phyloP scores from a whole-genome alignment of 495 filamentous ascomycete species.

The Penicillium alfredii region DNA sequence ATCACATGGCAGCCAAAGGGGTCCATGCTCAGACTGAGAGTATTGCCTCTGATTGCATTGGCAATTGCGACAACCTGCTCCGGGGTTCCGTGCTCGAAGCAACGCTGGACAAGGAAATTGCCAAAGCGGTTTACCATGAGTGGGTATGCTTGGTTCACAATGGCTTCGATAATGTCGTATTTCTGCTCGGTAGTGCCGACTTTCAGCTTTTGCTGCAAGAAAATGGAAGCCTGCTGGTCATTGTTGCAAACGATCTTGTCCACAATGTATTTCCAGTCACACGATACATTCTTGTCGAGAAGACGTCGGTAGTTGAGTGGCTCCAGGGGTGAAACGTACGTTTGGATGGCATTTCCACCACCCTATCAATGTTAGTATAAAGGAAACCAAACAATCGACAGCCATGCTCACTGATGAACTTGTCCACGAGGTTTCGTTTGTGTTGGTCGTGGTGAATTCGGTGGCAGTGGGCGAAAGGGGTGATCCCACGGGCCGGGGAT shows the following conservation, averaged over 20 bases:
- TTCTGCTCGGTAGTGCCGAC: conserved; percentile 93
- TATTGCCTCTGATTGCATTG: conserved; percentile 90
- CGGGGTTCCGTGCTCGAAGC: conserved; percentile 94
- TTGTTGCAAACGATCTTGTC: conserved; percentile 99
- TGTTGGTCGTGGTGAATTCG: conserved; percentile 58
- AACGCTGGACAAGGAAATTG: conserved; percentile 97
- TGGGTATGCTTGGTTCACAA: conserved; percentile 90
- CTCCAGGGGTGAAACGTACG: conserved; percentile 80
- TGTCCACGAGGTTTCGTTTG: conserved; percentile 44
- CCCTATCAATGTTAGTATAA: conserved; percentile 26
- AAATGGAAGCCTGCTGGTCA: conserved; percentile 97
- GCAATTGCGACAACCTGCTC: conserved; percentile 95
- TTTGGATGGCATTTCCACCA: conserved; percentile 51
- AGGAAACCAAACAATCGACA: background rate
- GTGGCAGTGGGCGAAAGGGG: conserved; percentile 78
- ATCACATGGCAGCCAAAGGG: conserved; percentile 97
- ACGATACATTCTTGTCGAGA: conserved; percentile 91
- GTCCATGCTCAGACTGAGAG: conserved; percentile 92
- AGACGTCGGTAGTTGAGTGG: conserved; percentile 96
- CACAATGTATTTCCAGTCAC: conserved; percentile 99
- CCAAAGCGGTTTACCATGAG: conserved; percentile 94
- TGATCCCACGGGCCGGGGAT: conserved; percentile 67
- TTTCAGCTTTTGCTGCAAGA: conserved; percentile 98
- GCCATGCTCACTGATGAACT: conserved; percentile 37
- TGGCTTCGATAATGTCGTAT: conserved; percentile 92